Evolutionary conservation across 2,329 filamentous ascomycete species (phyloP), one percentile per base, ranked within the genome.

Genomic region (Dactylellina drechsleri): DNA sequence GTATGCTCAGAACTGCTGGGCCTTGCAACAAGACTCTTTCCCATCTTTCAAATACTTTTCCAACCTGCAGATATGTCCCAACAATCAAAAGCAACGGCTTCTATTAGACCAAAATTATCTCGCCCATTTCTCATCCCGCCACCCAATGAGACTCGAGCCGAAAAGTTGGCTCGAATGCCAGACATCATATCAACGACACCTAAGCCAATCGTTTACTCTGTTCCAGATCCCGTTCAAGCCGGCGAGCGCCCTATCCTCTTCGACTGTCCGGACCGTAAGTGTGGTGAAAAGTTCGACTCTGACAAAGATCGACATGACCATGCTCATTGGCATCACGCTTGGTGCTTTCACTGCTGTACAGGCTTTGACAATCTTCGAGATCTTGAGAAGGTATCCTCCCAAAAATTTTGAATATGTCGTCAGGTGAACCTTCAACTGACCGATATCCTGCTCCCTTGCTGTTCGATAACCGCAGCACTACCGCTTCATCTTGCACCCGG

Each of bases 291-390:
- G 31, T 75, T 75, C 20, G n/a, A 52, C 6, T n/a, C 12, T 12
- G 45, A 54, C 12, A 67, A 68, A 53, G 71, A 75, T 49, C 56
- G 64, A 16, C n/a, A 58, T 13, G 71, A 75, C 20, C 71, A 75
- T 23, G 64, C 71, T 20, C 45, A 57, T 43, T 75, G 71, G 71
- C 23, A 10, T 1, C 71, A 75, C 50, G 71, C 41, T 4, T 75
- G 64, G 64, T 75, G 71, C 28, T 65, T 28, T 50, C 36, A 68
- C 4, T 75, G 71, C n/a, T n/a, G 23, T 7, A 40, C 20, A 2
- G 50, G 26, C 0, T 60, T 64, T 20, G 23, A 18, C 4, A 41
- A 41, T n/a, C 43, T 56, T 15, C 60, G 40, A 36, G 53, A 12
- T 4, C 40, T 68, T 8, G 20, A 60, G 7, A 7, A 28, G n/a